Percentiles rank a stretch among this genome's conserved stretches.
Evolutionary conservation across 2,329 filamentous ascomycete genomes (phyloP).

Genomic region (Metarhizium brunneum): DNA sequence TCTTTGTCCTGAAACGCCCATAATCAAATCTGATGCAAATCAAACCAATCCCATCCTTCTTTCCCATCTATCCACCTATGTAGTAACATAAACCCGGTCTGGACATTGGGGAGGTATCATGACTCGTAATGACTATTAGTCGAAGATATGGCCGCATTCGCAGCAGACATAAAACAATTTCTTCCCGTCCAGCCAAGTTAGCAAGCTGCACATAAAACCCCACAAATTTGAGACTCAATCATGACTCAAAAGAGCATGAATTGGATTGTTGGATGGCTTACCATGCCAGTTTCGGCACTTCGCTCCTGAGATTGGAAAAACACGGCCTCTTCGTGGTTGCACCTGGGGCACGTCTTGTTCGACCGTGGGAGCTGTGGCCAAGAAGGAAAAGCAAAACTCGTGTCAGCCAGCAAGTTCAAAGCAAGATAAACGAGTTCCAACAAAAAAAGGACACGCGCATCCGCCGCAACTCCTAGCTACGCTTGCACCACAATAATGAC

Average conservation of each 20-base stretch:
- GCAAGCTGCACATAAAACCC: conserved; percentile 1
- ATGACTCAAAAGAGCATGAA: background rate
- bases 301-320: conserved; percentile 99
- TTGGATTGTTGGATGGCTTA: conserved; percentile 35
- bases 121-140: conserved; percentile 24
- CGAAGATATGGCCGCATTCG: conserved; percentile 82
- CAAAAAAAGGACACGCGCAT: conserved; percentile 13
- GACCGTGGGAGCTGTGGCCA: conserved; percentile 74
- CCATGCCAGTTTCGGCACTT: conserved; percentile 96
- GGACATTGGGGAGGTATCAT: conserved; percentile 3
- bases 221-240: background rate
- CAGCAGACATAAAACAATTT: conserved; percentile 94
- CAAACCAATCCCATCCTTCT: background rate
- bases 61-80: background rate
- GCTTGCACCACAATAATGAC: background rate
- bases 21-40: background rate
- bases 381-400: conserved; percentile 11
- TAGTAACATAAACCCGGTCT: background rate
- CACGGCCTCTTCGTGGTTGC: conserved; percentile 81
- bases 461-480: conserved; percentile 8
- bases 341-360: conserved; percentile 76
- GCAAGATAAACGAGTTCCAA: conserved; percentile 15
- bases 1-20: background rate
- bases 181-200: conserved; percentile 32
- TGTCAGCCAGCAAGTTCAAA: conserved; percentile 32